Base-by-base conservation (phyloP, 306 rosid species). In the Ormosia emarginata region DNA sequence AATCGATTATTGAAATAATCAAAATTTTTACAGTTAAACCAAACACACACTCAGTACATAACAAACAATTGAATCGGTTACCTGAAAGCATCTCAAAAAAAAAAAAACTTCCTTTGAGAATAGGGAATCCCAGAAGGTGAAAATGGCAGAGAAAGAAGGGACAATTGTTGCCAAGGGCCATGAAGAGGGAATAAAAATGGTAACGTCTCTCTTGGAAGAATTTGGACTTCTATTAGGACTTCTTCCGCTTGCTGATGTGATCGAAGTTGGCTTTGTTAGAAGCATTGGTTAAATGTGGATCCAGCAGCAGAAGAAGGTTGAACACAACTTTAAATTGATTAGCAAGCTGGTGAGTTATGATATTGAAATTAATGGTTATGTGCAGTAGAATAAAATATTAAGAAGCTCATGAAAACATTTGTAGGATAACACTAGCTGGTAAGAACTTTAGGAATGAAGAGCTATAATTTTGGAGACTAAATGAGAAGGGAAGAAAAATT, bases 241-340 rank as follows among this genome's bases (percentile, higher is more conserved):
- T 43, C 81, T 89, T 24, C 94, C 94, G 6, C 76, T 91, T 2
- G 88, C 81, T 0, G 81, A 85, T 5, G 92, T 88, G 79, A 43
- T 79, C 12, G 90, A 90, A 81, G 92, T 88, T 0, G 94, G 90
- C 2, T 88, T 74, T 4, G 94, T 88, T 46, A 90, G 77, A 77
- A 75, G 77, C 69, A 88, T 85, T 0, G 90, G 92, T 17, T 90
- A 85, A 84, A 87, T 90, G 81, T 90, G 94, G 94, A 88, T 90
- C 15, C 41, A 81, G 77, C 94, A 80, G 74, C n/a, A n/a, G n/a
- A n/a, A n/a, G n/a, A n/a, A n/a, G 58, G 86, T 90, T 1, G 90
- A 90, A 68, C 94, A 90, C 55, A 71, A 79, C 53, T 90, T 90
- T 82, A 90, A 88, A 53, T 34, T 85, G 77, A 85, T 90, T 17